Evolutionary conservation across 2,329 filamentous ascomycete species (phyloP).

Genomic region (Nothopassalora personata): DNA sequence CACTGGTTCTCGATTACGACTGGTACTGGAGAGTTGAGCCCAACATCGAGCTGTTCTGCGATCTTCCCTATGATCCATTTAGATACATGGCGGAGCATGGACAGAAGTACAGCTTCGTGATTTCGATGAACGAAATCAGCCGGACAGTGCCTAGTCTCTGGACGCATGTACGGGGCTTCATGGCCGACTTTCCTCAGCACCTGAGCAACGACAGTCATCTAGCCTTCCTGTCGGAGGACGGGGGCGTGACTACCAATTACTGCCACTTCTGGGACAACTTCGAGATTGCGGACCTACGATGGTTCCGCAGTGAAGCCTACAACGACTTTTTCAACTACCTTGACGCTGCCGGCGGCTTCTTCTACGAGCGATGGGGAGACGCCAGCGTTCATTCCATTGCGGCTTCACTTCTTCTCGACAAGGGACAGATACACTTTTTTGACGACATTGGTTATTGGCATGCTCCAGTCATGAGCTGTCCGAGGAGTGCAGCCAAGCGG

Average conservation of each 20-base stretch:
- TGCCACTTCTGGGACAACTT: slow-evolving; percentile 99
- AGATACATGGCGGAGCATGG: slow-evolving; percentile 90
- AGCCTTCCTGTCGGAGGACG: slow-evolving; percentile 86
- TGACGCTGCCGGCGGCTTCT: slow-evolving; percentile 91
- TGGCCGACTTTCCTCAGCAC: slow-evolving; percentile 82
- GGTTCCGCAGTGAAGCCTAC: slow-evolving; percentile 86
- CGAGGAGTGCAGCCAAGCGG: slow-evolving; percentile 68
- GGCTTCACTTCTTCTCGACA: slow-evolving; percentile 77
- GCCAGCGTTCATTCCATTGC: slow-evolving; percentile 98
- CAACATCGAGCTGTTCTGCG: slow-evolving; percentile 92
- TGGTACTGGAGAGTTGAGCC: slow-evolving; percentile 99
- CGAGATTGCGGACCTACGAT: slow-evolving; percentile 88
- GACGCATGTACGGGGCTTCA: slow-evolving; percentile 94
- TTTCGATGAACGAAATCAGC: slow-evolving; percentile 92
- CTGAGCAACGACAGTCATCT: slow-evolving; percentile 79
- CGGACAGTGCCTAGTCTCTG: slow-evolving; percentile 95
- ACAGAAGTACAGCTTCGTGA: slow-evolving; percentile 97
- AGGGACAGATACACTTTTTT: slow-evolving; percentile 96
- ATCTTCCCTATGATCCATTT: slow-evolving; percentile 94
- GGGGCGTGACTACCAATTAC: slow-evolving; percentile 87
- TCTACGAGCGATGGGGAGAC: slow-evolving; percentile 98
- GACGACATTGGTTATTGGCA: slow-evolving; percentile 98
- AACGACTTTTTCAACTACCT: slow-evolving; percentile 84
- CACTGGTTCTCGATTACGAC: slow-evolving; percentile 90
- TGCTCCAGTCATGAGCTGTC: slow-evolving; percentile 96